Base-by-base conservation (phyloP, 768 basidiomycete species). In the Lactarius psammicola region DNA sequence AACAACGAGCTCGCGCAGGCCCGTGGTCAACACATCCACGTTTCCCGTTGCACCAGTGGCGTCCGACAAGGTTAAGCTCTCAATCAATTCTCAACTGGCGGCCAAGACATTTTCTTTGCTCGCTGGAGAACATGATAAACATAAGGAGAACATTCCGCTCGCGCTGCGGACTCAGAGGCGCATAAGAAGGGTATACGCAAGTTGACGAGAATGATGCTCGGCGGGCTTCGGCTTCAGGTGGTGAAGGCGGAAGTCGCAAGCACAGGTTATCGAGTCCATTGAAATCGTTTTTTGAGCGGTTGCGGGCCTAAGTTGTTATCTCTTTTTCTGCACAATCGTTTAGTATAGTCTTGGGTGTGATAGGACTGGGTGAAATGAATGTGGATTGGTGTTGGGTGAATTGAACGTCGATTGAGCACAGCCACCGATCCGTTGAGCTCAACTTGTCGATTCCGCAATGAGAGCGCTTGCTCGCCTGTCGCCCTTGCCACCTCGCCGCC, bases 181-280 rank as follows among this genome's bases (percentile, higher is more conserved):
- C 13, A 18, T 34, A 17, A 57, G 60, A 46, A 68, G 62, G n/a
- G 28, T 26, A 60, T 26, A 60, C 55, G 2, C 62, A 40, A 7
- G 59, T 38, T 23, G 64, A 70, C 20, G 69, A 65, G 69, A 70
- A 70, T 42, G 30, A 64, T 11, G 64, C 53, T 23, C 67, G 69
- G 33, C 63, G 69, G n/a, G 60, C n/a, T 9, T 56, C 60, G n/a
- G 60, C n/a, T 9, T 56, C 60, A 34, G 31, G 33, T 13, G 26
- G 56, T 31, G 68, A 60, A 23, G 62, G 57, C 23, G 40, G 36
- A 28, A 28, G 34, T 51, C 66, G 63, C 34, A 68, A 62, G 46
- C 31, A 61, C 53, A 57, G 67, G 34, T 51, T 69, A 30, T 65
- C 67, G 20, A 70, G 67, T 55, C 67, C 69, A 18, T 51, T 70